Evolutionary conservation across 768 basidiomycete genomes (phyloP).

Genomic region (Auricularia cornea): DNA sequence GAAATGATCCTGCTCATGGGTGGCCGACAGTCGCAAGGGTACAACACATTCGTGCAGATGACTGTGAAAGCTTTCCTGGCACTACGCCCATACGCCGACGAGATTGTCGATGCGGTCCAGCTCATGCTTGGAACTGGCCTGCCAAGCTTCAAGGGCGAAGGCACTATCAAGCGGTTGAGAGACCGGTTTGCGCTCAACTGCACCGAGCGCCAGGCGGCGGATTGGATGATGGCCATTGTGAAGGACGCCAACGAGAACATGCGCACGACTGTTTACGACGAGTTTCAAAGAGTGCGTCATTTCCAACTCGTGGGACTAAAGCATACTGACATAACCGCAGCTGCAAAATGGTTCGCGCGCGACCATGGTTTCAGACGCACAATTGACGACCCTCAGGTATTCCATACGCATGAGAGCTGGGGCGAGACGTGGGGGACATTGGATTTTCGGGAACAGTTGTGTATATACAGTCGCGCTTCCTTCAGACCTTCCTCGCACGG

Average conservation of each 20-base stretch:
- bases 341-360: constrained; percentile 39
- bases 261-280: constrained; percentile 88
- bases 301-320: neutral
- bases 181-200: constrained; percentile 81
- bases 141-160: constrained; percentile 95
- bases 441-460: too few species aligned
- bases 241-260: constrained; percentile 94
- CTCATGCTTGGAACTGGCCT: constrained; percentile 94
- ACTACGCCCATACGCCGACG: constrained; percentile 87
- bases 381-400: constrained; percentile 17
- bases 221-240: constrained; percentile 84
- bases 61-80: constrained; percentile 96
- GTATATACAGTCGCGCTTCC: too few species aligned
- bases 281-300: constrained; percentile 75
- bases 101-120: constrained; percentile 78
- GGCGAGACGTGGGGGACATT: constrained; percentile 31
- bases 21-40: constrained; percentile 88
- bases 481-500: too few species aligned
- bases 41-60: constrained; percentile 86
- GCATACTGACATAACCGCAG: constrained; percentile 16
- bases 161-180: constrained; percentile 75
- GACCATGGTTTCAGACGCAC: constrained; percentile 15
- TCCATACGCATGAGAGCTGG: constrained; percentile 40
- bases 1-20: constrained; percentile 99
- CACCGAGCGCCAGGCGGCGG: constrained; percentile 85